These are phyloP conservation scores for Apodospora peruviana DNA, from an alignment of 495 filamentous ascomycete genomes.

Conservation along the genomic window DNA sequence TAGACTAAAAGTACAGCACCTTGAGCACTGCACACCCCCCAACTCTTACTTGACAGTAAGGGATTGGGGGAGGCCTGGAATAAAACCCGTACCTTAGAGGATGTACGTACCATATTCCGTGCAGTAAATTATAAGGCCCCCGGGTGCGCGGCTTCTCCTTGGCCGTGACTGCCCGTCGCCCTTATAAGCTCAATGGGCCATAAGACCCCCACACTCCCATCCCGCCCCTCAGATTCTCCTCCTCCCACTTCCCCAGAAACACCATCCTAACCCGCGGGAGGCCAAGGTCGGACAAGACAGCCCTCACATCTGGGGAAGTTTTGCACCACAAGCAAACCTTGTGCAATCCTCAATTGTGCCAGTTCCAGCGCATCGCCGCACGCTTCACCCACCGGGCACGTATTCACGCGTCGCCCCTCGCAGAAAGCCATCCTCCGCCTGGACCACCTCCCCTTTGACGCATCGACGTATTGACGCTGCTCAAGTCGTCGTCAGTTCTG, in stretches of 20 bases:
- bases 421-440: too few relatives aligned
- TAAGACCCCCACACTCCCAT: conserved; percentile 33
- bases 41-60: too few relatives aligned
- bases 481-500: too few relatives aligned
- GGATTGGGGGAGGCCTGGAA: too few relatives aligned
- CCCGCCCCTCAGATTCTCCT: conserved; percentile 16
- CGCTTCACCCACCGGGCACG: neutral
- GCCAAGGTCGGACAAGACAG: conserved; percentile 21
- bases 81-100: too few relatives aligned
- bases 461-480: too few relatives aligned
- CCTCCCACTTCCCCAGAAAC: conserved; percentile 24
- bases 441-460: too few relatives aligned
- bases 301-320: conserved; percentile 11
- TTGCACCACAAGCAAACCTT: conserved; percentile 3
- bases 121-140: neutral
- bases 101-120: too few relatives aligned
- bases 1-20: too few relatives aligned
- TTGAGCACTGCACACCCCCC: too few relatives aligned
- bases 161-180: conserved; percentile 9
- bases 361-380: neutral
- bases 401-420: neutral
- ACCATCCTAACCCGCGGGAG: conserved; percentile 16
- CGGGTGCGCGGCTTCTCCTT: conserved; percentile 5
- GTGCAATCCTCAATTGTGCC: neutral
- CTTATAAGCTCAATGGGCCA: conserved; percentile 13